A percentile compares a stretch with the other conserved stretches of the same genome.
Evolutionary conservation across 2,329 filamentous ascomycete genomes (phyloP).

Genomic region (Aureobasidium leucospermi): DNA sequence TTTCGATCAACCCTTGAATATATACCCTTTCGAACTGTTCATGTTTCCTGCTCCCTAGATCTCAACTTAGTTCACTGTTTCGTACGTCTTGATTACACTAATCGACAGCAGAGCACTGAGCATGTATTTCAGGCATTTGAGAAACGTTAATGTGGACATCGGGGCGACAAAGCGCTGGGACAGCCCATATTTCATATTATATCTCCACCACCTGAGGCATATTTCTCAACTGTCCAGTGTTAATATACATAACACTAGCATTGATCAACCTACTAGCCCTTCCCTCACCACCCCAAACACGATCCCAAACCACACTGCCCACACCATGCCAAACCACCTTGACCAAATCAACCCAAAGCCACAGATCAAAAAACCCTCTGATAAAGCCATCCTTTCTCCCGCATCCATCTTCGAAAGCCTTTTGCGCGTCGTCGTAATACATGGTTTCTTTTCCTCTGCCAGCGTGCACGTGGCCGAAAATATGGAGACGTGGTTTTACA

Average conservation of each 20-base stretch:
- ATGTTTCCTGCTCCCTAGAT: background rate
- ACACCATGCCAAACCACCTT: constrained; percentile 47
- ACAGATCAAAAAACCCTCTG: constrained; percentile 30
- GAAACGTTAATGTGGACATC: too few species aligned
- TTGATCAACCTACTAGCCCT: constrained; percentile 47
- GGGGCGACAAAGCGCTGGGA: too few species aligned
- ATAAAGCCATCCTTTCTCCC: constrained; percentile 32
- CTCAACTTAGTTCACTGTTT: too few species aligned
- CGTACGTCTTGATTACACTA: too few species aligned
- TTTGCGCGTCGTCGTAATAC: constrained; percentile 69
- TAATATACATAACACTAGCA: constrained; percentile 48
- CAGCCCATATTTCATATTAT: constrained; percentile 12
- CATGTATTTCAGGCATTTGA: too few species aligned
- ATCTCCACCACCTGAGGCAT: constrained; percentile 31
- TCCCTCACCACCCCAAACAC: constrained; percentile 49
- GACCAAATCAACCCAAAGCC: constrained; percentile 45
- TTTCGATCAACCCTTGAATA: background rate
- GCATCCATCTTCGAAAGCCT: constrained; percentile 61
- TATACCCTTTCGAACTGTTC: constrained; percentile 4
- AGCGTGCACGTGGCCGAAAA: constrained; percentile 81
- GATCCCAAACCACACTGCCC: constrained; percentile 52
- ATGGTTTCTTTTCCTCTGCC: constrained; percentile 62
- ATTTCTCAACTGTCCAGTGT: constrained; percentile 43
- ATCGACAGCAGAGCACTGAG: too few species aligned
- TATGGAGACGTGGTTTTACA: constrained; percentile 65